These are phyloP conservation scores for Leccinum pellstonianum DNA, from an alignment of 768 basidiomycete genomes.

Conservation along the genomic window DNA sequence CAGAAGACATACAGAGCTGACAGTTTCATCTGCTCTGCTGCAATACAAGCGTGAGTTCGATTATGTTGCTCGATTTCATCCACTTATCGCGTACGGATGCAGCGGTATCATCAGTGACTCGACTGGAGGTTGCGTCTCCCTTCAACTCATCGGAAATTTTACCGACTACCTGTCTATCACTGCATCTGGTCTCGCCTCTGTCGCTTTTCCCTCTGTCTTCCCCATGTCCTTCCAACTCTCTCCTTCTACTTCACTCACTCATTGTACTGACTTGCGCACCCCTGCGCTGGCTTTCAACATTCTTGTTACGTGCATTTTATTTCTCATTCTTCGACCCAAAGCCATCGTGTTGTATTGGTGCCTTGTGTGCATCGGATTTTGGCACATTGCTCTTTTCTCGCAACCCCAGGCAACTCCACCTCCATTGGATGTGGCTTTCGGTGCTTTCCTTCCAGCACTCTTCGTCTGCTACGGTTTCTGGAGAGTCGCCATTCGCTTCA, in stretches of 20 bases:
- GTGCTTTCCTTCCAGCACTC: constrained; percentile 71
- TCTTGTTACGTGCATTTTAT: constrained; percentile 62
- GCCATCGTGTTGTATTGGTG: constrained; percentile 71
- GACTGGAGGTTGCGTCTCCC: constrained; percentile 73
- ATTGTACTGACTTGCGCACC: constrained; percentile 71
- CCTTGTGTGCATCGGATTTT: constrained; percentile 80
- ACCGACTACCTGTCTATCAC: constrained; percentile 61
- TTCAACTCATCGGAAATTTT: constrained; percentile 71
- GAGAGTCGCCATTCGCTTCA: constrained; percentile 72
- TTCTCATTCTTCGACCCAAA: constrained; percentile 69
- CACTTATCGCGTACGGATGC: constrained; percentile 11
- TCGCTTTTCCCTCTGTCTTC: constrained; percentile 74
- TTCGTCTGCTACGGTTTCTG: constrained; percentile 81
- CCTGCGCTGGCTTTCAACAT: constrained; percentile 73
- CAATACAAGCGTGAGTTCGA: constrained; percentile 67
- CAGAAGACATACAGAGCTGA: constrained; percentile 78
- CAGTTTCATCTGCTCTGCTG: constrained; percentile 82
- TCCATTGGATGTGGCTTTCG: constrained; percentile 67
- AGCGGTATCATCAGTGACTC: constrained; percentile 65
- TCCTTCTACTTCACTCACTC: constrained; percentile 45
- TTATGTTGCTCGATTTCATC: not conserved
- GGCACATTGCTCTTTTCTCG: constrained; percentile 81
- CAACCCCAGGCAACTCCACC: constrained; percentile 70
- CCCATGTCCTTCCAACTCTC: constrained; percentile 67
- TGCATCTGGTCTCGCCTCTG: constrained; percentile 63